Evolutionary conservation across 2,329 filamentous ascomycete genomes (phyloP).

Genomic region (Aspergillus fijiensis): DNA sequence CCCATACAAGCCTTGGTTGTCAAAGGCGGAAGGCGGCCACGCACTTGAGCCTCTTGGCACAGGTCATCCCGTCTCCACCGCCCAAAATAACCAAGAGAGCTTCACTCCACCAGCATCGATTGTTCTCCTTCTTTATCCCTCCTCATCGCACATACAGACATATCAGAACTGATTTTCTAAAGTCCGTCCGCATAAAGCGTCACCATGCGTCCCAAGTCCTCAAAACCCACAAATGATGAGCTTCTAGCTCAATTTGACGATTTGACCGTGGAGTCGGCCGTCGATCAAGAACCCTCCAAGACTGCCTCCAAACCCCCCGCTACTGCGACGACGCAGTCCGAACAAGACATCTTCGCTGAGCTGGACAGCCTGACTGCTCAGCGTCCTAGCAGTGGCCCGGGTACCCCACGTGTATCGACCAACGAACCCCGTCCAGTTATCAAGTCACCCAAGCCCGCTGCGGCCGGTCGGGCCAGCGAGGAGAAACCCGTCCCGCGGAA

Average conservation of each 20-base stretch:
- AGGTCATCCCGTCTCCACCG: slow-evolving; percentile 28
- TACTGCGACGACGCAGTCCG: slow-evolving; percentile 33
- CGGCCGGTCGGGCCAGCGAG: slow-evolving; percentile 59
- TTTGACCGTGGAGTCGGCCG: slow-evolving; percentile 40
- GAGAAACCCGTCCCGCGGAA: slow-evolving; percentile 64
- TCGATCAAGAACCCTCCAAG: slow-evolving; percentile 32
- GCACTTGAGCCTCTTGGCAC: slow-evolving; percentile 27
- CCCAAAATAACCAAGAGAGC: slow-evolving; percentile 18
- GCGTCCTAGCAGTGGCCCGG: slow-evolving; percentile 68
- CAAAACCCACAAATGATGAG: slow-evolving; percentile 49
- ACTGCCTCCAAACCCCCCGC: slow-evolving; percentile 18
- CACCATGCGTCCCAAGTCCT: slow-evolving; percentile 38
- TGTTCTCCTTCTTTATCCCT: neutral
- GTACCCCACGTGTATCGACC: slow-evolving; percentile 70
- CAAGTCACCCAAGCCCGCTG: slow-evolving; percentile 54
- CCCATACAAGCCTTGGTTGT: neutral
- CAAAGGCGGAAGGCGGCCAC: neutral
- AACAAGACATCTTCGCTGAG: slow-evolving; percentile 81
- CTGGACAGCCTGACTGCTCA: slow-evolving; percentile 76
- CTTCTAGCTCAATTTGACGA: slow-evolving; percentile 52
- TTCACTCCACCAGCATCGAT: slow-evolving; percentile 4
- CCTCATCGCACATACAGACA: slow-evolving; percentile 21
- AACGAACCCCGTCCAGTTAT: slow-evolving; percentile 51
- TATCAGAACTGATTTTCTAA: slow-evolving; percentile 1
- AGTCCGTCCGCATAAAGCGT: neutral